phyloP scores from a whole-genome alignment of 2,329 filamentous ascomycete species.

The Tolypocladium amazonense region DNA sequence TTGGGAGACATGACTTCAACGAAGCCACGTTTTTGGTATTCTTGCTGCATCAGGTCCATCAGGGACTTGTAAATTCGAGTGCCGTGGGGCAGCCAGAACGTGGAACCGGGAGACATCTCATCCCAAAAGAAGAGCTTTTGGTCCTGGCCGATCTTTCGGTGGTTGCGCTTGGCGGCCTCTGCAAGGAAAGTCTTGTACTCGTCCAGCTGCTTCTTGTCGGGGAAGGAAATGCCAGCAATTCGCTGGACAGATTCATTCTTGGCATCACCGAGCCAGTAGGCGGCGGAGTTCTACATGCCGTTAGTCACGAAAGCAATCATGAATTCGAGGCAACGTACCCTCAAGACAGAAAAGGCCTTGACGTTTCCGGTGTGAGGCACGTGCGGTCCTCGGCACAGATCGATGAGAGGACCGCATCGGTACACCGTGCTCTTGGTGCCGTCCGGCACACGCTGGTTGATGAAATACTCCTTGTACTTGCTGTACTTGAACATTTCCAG shows the following conservation, averaged over 20 bases:
- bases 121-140: constrained; percentile 98
- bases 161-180: constrained; percentile 95
- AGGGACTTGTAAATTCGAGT: constrained; percentile 89
- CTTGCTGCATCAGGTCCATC: constrained; percentile 66
- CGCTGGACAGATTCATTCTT: constrained; percentile 92
- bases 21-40: constrained; percentile 91
- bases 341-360: constrained; percentile 91
- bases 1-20: constrained; percentile 89
- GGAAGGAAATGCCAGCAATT: constrained; percentile 91
- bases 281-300: constrained; percentile 50
- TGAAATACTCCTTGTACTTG: constrained; percentile 98
- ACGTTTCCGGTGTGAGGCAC: constrained; percentile 86
- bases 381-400: constrained; percentile 90
- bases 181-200: constrained; percentile 93
- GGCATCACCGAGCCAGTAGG: constrained; percentile 90
- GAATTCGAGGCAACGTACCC: constrained; percentile 26
- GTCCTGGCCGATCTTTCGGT: constrained; percentile 85
- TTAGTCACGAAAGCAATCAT: neutral
- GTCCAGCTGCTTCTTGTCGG: constrained; percentile 88
- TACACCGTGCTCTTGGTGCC: constrained; percentile 91
- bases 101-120: constrained; percentile 82
- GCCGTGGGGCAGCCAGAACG: constrained; percentile 87
- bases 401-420: constrained; percentile 84
- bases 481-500: constrained; percentile 95
- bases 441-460: constrained; percentile 59